A percentile compares a stretch with the other conserved stretches of the same genome.
phyloP scores from a whole-genome alignment of 371 early-diverging fungal genomes.

The Dichotomocladium elegans region DNA sequence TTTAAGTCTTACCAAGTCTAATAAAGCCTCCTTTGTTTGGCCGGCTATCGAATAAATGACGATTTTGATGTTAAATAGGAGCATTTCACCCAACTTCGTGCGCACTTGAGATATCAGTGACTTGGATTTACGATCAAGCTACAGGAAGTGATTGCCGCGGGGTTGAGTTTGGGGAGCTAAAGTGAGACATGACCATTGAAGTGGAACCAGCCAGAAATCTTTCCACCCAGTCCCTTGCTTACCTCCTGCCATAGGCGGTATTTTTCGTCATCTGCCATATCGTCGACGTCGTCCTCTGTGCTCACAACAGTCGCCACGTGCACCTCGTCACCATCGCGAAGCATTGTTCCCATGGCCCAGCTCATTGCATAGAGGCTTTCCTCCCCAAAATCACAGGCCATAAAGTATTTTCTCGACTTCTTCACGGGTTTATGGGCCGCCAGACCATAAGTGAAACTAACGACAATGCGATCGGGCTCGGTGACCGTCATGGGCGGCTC shows the following conservation, averaged over 20 bases:
- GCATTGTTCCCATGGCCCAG: slow-evolving; percentile 47
- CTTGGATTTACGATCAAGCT: slow-evolving; percentile 44
- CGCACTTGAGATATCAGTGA: slow-evolving; percentile 40
- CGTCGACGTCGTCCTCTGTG: slow-evolving; percentile 40
- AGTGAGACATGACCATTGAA: too few species aligned
- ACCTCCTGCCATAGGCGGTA: slow-evolving; percentile 35
- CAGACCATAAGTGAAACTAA: slow-evolving; percentile 36
- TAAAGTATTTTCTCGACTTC: slow-evolving; percentile 31
- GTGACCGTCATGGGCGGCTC: slow-evolving; percentile 31
- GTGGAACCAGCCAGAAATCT: background rate
- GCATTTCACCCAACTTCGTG: slow-evolving; percentile 28
- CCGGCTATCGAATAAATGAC: slow-evolving; percentile 51
- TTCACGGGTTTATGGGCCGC: slow-evolving; percentile 8
- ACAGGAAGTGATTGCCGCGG: too few species aligned
- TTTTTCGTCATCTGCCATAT: slow-evolving; percentile 34
- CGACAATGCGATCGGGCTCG: slow-evolving; percentile 28
- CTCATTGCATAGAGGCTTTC: slow-evolving; percentile 44
- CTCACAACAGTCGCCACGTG: slow-evolving; percentile 49
- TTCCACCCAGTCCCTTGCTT: background rate
- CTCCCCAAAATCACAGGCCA: slow-evolving; percentile 43
- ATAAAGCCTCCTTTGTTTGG: slow-evolving; percentile 46
- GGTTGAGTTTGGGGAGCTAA: too few species aligned
- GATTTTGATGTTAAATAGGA: slow-evolving; percentile 51
- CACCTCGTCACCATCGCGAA: slow-evolving; percentile 50
- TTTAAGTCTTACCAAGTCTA: slow-evolving; percentile 39